These are phyloP conservation scores for Naganishia sp. DNA, from an alignment of 1,284 basidiomycete genomes.

Conservation along the genomic window DNA sequence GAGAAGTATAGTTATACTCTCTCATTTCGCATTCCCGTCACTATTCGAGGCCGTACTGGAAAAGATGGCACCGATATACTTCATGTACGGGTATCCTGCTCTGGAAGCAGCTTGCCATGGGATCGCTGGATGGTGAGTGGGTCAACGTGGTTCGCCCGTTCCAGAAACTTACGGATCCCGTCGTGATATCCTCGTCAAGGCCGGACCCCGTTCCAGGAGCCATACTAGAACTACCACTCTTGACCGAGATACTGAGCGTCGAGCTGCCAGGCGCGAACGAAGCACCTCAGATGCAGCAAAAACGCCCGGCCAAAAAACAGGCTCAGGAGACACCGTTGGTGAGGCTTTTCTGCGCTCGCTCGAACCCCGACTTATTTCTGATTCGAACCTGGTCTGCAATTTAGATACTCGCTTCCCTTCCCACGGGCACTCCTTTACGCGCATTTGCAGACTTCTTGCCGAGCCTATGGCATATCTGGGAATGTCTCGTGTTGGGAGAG, in stretches of 20 bases:
- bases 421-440: constrained; percentile 68
- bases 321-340: constrained; percentile 53
- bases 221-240: constrained; percentile 72
- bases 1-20: constrained; percentile 83
- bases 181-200: constrained; percentile 55
- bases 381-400: constrained; percentile 43
- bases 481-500: constrained; percentile 82
- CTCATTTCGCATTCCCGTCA: constrained; percentile 78
- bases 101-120: constrained; percentile 83
- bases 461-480: constrained; percentile 91
- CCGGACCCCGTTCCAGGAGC: constrained; percentile 65
- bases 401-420: constrained; percentile 76
- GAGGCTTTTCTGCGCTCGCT: neutral
- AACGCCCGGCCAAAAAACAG: constrained; percentile 51
- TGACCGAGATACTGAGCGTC: constrained; percentile 71
- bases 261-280: constrained; percentile 70
- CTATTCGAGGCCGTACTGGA: constrained; percentile 72
- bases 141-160: neutral
- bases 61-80: constrained; percentile 74
- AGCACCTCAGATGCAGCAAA: constrained; percentile 63
- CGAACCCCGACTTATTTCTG: constrained; percentile 42
- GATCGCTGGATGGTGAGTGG: constrained; percentile 75
- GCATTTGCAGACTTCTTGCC: constrained; percentile 74
- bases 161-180: neutral
- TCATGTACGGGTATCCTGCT: constrained; percentile 72